phyloP scores from a whole-genome alignment of 2,329 filamentous ascomycete genomes.

The Orbilia brochopaga region DNA sequence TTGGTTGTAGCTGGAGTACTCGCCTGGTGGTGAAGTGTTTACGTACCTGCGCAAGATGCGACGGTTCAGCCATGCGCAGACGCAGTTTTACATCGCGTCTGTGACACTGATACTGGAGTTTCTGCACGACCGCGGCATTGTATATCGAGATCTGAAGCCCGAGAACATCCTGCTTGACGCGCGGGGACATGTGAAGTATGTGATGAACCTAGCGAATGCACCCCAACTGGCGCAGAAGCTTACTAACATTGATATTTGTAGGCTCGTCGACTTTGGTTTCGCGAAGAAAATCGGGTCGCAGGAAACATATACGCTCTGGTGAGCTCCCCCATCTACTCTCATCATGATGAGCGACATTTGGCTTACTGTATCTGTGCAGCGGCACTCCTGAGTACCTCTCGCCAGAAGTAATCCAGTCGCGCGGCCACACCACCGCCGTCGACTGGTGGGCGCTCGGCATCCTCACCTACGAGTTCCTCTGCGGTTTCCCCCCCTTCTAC shows the following conservation, averaged over 20 bases:
- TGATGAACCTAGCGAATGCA: neutral
- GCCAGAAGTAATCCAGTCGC: slow-evolving; percentile 83
- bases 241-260: slow-evolving; percentile 56
- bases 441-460: slow-evolving; percentile 90
- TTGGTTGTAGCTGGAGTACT: slow-evolving; percentile 53
- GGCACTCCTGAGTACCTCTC: slow-evolving; percentile 84
- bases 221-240: neutral
- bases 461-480: slow-evolving; percentile 81
- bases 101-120: slow-evolving; percentile 82
- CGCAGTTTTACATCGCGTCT: slow-evolving; percentile 82
- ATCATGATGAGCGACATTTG: too few species aligned
- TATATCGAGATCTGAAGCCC: slow-evolving; percentile 81
- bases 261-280: slow-evolving; percentile 84
- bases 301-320: slow-evolving; percentile 80
- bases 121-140: slow-evolving; percentile 76
- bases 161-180: slow-evolving; percentile 81
- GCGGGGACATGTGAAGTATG: slow-evolving; percentile 69
- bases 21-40: slow-evolving; percentile 74
- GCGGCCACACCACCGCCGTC: slow-evolving; percentile 75
- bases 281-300: slow-evolving; percentile 74
- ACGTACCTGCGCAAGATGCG: slow-evolving; percentile 78
- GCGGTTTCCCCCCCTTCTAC: slow-evolving; percentile 86
- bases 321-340: neutral
- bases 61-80: slow-evolving; percentile 77
- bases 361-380: slow-evolving; percentile 30